These are phyloP conservation scores for Capronia epimyces DNA, from an alignment of 2,329 filamentous ascomycete species.

Conservation along the genomic window DNA sequence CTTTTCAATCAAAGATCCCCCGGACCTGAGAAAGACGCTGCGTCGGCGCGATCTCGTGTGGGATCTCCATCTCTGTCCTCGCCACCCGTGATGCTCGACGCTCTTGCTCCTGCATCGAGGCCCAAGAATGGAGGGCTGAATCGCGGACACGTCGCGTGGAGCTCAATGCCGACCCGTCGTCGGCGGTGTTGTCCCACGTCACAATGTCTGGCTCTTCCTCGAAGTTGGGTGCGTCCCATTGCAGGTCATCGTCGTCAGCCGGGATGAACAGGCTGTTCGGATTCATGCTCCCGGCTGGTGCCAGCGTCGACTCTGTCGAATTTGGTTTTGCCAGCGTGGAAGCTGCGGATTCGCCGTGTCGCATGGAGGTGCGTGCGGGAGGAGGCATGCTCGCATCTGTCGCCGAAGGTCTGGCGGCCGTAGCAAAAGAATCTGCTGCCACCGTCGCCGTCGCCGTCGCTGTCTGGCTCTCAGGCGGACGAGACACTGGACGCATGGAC, in stretches of 20 bases:
- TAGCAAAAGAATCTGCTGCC: constrained; percentile 6
- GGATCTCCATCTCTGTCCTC: constrained; percentile 4
- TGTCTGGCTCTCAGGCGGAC: constrained; percentile 18
- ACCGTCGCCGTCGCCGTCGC: neutral
- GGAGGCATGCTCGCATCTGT: constrained; percentile 26
- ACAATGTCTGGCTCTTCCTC: constrained; percentile 46
- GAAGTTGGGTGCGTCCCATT: constrained; percentile 55
- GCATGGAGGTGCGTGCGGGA: constrained; percentile 21
- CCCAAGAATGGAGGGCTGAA: constrained; percentile 31
- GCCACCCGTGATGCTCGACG: constrained; percentile 13
- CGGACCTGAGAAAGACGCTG: constrained; percentile 46
- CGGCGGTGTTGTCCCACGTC: constrained; percentile 52
- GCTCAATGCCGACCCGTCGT: constrained; percentile 47
- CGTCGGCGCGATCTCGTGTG: constrained; percentile 41
- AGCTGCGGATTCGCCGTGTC: constrained; percentile 7
- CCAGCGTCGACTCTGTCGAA: constrained; percentile 28
- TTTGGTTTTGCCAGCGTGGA: constrained; percentile 25
- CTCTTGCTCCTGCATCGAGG: constrained; percentile 15
- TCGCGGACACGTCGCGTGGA: constrained; percentile 35
- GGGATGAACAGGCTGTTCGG: constrained; percentile 57
- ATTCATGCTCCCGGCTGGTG: constrained; percentile 44
- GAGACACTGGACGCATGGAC: constrained; percentile 39
- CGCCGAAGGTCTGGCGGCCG: constrained; percentile 3
- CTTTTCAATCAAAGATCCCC: constrained; percentile 41
- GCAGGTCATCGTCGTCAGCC: constrained; percentile 48